Conservation (phyloP, 345 rosid genomes). For the Brassica carinata region DNA sequence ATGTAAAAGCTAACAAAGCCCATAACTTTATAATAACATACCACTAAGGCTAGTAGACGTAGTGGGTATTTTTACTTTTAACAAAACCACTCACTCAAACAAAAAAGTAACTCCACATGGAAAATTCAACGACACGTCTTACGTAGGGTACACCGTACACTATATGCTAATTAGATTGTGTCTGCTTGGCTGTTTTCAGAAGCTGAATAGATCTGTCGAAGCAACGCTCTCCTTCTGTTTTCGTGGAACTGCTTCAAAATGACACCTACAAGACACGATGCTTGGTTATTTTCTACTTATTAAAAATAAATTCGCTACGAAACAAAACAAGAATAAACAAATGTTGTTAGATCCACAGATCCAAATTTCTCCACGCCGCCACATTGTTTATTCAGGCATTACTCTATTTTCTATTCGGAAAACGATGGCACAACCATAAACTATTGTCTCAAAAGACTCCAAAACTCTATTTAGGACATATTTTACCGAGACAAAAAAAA, state of each 20-base stretch:
- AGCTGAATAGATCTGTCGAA: constrained; percentile 26
- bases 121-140: constrained; percentile 23
- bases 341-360: constrained; percentile 38
- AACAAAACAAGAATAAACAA: constrained; percentile 21
- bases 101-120: constrained; percentile 25
- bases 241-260: constrained; percentile 4
- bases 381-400: constrained; percentile 27
- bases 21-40: constrained; percentile 30
- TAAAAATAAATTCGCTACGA: background rate
- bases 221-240: constrained; percentile 10
- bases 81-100: constrained; percentile 21
- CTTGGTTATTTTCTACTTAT: background rate
- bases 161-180: constrained; percentile 34
- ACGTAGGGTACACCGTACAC: constrained; percentile 23
- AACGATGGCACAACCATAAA: constrained; percentile 18
- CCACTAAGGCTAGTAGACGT: constrained; percentile 25
- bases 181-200: constrained; percentile 23
- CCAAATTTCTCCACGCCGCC: constrained; percentile 39
- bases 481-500: background rate
- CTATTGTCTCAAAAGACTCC: constrained; percentile 28
- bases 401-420: constrained; percentile 6
- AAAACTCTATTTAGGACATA: constrained; percentile 12
- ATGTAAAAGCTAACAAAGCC: constrained; percentile 32
- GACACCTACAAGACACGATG: constrained; percentile 38
- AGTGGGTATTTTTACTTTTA: constrained; percentile 23